Base-by-base conservation (phyloP, 1,284 basidiomycete genomes). In the Fomes fomentarius region DNA sequence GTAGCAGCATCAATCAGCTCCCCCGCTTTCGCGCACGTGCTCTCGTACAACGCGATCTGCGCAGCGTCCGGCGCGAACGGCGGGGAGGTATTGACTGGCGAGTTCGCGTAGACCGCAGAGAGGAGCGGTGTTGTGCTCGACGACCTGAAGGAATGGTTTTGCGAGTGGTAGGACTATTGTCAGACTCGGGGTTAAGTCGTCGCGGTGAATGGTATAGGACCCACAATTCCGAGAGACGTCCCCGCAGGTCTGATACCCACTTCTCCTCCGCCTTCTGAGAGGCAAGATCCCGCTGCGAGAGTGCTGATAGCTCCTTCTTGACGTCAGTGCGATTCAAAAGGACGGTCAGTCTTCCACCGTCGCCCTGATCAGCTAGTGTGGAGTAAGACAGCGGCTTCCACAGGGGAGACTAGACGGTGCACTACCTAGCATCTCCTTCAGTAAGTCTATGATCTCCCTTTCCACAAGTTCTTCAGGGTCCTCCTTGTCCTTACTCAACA, bases 51-150 rank as follows among this genome's bases (percentile, higher is more conserved):
- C 10, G 51, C 22, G 1, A 15, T 49, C 22, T 60, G 43, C 1
- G 31, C 53, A 1, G 35, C n/a, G 12, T 50, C 28, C 9, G 55
- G 50, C 6, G 54, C 46, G 51, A 68, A 70, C 1, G 68, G 66
- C 15, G 63, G 55, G 0, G 67, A 69, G 3, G 67, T 69, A 33
- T 66, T 66, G 22, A 64, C 52, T 0, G 66, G 65, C 0, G 66
- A 57, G 35, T 69, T 60, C 2, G 57, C 45, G 44, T 69, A 68
- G 14, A 60, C 45, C 3, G 57, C 39, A 10, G 61, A 47, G 0
- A 67, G 31, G 8, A 69, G 45, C 10, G 61, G 46, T 3, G 48
- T 51, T 15, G 56, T 56, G 24, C 41, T 43, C 5, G 24, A 22
- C 3, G 52, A 49, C 14, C 66, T 68, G 28, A 12, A 6, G 19